Conservation (phyloP, 2,329 filamentous ascomycete species). For the Scytalidium lignicola region DNA sequence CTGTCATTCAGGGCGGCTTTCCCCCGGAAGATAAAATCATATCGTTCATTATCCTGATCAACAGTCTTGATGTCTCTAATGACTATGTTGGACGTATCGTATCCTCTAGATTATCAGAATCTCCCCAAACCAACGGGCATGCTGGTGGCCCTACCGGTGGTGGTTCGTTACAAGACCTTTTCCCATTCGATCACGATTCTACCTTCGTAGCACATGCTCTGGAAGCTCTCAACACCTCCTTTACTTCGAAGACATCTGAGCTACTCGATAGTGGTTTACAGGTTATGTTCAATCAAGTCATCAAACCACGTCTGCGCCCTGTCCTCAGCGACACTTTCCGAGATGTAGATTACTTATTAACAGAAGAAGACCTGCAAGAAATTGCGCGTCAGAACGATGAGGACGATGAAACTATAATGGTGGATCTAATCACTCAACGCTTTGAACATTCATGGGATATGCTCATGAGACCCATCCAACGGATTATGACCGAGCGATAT, state of each 20-base stretch:
- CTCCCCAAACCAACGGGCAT: constrained; percentile 35
- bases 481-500: constrained; percentile 73
- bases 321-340: constrained; percentile 86
- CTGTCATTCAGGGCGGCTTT: constrained; percentile 69
- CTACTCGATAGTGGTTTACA: constrained; percentile 78
- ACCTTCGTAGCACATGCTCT: constrained; percentile 64
- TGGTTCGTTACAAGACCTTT: constrained; percentile 54
- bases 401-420: constrained; percentile 37
- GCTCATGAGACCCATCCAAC: constrained; percentile 77
- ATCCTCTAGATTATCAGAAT: constrained; percentile 52
- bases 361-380: constrained; percentile 55
- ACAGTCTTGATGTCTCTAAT: constrained; percentile 88
- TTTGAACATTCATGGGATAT: constrained; percentile 85
- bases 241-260: constrained; percentile 73
- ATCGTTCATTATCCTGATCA: constrained; percentile 86
- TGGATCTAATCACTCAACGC: constrained; percentile 60
- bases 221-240: constrained; percentile 62
- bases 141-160: constrained; percentile 12
- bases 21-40: constrained; percentile 87
- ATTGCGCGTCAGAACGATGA: constrained; percentile 45
- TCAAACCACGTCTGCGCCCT: constrained; percentile 78
- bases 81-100: constrained; percentile 91
- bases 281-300: constrained; percentile 81
- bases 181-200: constrained; percentile 76
- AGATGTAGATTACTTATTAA: constrained; percentile 78